A percentile compares a stretch with the other conserved stretches of the same genome.
Evolutionary conservation across 768 basidiomycete species (phyloP).

Genomic region (Symmetrospora coprosmae): DNA sequence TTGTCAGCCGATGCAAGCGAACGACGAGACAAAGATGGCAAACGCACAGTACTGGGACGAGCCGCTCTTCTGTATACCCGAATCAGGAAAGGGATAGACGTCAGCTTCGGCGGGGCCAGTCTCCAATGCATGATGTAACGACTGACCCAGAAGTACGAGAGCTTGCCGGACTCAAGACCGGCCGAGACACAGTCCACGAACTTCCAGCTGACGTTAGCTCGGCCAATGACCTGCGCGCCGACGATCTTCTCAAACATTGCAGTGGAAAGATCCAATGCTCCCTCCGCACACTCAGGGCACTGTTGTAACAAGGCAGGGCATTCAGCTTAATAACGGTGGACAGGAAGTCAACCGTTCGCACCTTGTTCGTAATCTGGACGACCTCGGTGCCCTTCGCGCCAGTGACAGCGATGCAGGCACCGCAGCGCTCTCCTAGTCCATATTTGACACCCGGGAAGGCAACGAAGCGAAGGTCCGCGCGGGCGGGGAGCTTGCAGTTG

Average conservation of each 20-base stretch:
- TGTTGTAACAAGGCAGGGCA: not conserved
- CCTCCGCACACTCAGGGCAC: not conserved
- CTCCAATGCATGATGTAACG: not conserved
- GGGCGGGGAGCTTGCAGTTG: not conserved
- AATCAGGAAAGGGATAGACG: not conserved
- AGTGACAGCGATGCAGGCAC: not conserved
- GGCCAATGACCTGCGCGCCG: not conserved
- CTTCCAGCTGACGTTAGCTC: not conserved
- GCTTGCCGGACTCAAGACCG: not conserved
- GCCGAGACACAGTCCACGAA: not conserved
- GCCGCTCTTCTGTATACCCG: not conserved
- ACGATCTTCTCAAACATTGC: not conserved
- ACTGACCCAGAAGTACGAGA: constrained; percentile 19
- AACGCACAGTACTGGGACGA: not conserved
- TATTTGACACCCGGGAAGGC: not conserved
- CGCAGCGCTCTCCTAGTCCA: not conserved
- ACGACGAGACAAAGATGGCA: not conserved
- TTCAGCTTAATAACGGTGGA: not conserved
- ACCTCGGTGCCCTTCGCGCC: not conserved
- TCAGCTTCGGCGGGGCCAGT: not conserved
- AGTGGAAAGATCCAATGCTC: not conserved
- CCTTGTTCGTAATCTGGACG: constrained; percentile 1
- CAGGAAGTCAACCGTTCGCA: not conserved
- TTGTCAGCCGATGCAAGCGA: not conserved
- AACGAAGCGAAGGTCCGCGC: not conserved